Conservation (phyloP, 2,329 filamentous ascomycete species). For the Fusarium sp. region DNA sequence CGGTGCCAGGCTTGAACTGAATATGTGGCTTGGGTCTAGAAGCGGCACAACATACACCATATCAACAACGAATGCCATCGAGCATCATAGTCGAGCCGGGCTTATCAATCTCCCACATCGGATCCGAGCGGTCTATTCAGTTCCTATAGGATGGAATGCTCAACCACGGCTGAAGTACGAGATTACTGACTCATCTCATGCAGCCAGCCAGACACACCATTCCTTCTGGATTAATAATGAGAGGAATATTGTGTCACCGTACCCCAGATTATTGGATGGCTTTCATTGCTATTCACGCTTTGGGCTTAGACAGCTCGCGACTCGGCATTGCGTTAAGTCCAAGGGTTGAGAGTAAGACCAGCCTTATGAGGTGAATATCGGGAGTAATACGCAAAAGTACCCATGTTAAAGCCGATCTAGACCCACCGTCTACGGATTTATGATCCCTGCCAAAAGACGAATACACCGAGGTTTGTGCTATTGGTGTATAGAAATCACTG, state of each 20-base stretch:
- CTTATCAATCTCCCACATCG: conserved; percentile 8
- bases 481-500: background rate
- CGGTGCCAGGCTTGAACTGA: background rate
- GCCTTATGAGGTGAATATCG: conserved; percentile 8
- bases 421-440: background rate
- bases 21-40: background rate
- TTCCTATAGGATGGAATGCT: background rate
- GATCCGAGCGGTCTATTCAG: conserved; percentile 17
- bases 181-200: conserved; percentile 1
- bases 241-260: background rate
- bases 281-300: background rate
- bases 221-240: conserved; percentile 1
- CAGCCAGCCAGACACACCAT: conserved; percentile 1
- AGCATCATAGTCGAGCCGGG: background rate
- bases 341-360: conserved; percentile 18
- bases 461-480: background rate
- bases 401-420: conserved; percentile 1
- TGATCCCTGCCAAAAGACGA: background rate
- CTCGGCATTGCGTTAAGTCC: conserved; percentile 42
- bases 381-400: background rate
- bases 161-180: background rate
- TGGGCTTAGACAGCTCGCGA: conserved; percentile 33
- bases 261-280: conserved; percentile 8
- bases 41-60: background rate
- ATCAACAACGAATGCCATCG: background rate